These are phyloP conservation scores for Zasmidium citrigriseum DNA, from an alignment of 2,329 filamentous ascomycete genomes.

Conservation along the genomic window DNA sequence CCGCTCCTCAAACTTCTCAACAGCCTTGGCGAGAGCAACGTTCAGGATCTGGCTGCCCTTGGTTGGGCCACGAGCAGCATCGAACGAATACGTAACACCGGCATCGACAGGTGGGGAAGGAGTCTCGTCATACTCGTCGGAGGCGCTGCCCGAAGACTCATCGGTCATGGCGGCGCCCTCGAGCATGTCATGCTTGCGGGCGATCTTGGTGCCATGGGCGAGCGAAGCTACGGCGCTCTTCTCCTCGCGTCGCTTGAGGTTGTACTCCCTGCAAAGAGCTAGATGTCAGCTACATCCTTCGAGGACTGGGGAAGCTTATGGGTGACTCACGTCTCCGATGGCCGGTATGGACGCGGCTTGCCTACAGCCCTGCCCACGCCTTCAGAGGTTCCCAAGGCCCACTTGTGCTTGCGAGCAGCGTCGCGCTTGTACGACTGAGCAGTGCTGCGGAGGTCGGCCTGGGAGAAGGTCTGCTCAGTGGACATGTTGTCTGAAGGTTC, in stretches of 20 bases:
- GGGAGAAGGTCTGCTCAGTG: conserved; percentile 48
- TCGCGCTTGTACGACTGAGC: conserved; percentile 55
- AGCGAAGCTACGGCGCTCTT: conserved; percentile 32
- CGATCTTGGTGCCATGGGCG: conserved; percentile 30
- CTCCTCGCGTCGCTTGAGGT: conserved; percentile 29
- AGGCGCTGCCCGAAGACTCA: conserved; percentile 47
- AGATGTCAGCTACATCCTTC: conserved; percentile 9
- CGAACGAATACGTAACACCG: conserved; percentile 57
- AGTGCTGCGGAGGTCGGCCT: conserved; percentile 56
- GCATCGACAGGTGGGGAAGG: conserved; percentile 48
- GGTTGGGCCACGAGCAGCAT: conserved; percentile 50
- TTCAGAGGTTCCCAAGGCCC: conserved; percentile 46
- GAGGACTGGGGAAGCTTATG: background rate
- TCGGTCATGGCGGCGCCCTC: conserved; percentile 34
- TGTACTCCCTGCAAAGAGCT: conserved; percentile 25
- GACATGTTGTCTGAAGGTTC: conserved; percentile 39
- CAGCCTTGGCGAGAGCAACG: conserved; percentile 57
- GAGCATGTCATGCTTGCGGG: conserved; percentile 48
- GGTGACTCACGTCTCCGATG: conserved; percentile 35
- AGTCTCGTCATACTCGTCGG: conserved; percentile 46
- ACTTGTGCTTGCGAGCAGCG: conserved; percentile 53
- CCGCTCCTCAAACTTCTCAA: conserved; percentile 61
- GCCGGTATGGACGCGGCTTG: conserved; percentile 36
- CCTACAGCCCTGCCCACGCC: conserved; percentile 28
- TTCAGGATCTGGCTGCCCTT: conserved; percentile 60